Percentiles rank a stretch among this genome's conserved stretches.
These are phyloP conservation scores for Capronia epimyces DNA, from an alignment of 2,329 filamentous ascomycete genomes.

Conservation along the genomic window DNA sequence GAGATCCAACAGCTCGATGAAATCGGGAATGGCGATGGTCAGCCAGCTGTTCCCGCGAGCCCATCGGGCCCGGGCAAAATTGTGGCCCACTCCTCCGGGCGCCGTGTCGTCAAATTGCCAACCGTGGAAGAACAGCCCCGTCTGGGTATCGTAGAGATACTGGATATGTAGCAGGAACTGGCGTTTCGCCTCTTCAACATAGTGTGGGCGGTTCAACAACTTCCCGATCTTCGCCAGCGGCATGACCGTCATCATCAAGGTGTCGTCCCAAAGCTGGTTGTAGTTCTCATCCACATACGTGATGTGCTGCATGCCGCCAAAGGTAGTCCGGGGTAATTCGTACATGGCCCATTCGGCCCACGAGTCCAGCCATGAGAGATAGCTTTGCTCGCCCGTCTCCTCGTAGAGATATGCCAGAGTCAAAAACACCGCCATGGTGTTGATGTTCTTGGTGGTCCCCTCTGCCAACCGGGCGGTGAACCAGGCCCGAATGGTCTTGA, in stretches of 20 bases:
- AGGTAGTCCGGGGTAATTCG: constrained; percentile 65
- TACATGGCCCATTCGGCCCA: constrained; percentile 83
- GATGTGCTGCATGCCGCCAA: constrained; percentile 68
- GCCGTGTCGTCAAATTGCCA: constrained; percentile 66
- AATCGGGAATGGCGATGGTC: constrained; percentile 77
- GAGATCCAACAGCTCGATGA: constrained; percentile 63
- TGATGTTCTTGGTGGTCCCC: constrained; percentile 77
- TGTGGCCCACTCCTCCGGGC: constrained; percentile 48
- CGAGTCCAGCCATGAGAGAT: constrained; percentile 69
- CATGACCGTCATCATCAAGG: constrained; percentile 81
- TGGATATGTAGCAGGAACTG: constrained; percentile 75
- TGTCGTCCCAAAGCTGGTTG: constrained; percentile 78
- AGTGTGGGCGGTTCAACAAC: constrained; percentile 63
- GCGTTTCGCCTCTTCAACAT: constrained; percentile 69
- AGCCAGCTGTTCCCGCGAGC: constrained; percentile 60
- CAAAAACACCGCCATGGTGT: constrained; percentile 74
- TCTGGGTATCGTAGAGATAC: constrained; percentile 67
- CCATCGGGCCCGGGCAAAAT: constrained; percentile 53
- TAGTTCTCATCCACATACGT: constrained; percentile 67
- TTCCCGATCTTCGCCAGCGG: constrained; percentile 74
- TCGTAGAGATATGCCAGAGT: constrained; percentile 75
- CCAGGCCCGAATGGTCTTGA: constrained; percentile 67
- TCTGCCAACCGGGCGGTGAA: constrained; percentile 63
- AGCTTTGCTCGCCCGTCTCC: constrained; percentile 61
- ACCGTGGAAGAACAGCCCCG: constrained; percentile 74